These are phyloP conservation scores for Trichoderma koningiopsis DNA, from an alignment of 2,329 filamentous ascomycete species.

Conservation along the genomic window DNA sequence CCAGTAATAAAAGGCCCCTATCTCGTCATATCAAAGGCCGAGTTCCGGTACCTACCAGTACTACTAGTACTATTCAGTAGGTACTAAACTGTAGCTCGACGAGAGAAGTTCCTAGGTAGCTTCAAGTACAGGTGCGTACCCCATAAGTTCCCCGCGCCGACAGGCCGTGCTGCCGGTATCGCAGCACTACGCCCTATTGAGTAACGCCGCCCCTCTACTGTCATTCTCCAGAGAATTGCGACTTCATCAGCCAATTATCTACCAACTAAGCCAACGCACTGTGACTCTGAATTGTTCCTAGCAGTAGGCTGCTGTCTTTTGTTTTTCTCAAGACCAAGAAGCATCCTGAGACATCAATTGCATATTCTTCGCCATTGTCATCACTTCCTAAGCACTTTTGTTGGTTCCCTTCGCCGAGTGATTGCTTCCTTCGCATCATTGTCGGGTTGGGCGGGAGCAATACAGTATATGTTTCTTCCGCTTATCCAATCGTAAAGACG, in stretches of 20 bases:
- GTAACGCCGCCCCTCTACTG: slow-evolving; percentile 17
- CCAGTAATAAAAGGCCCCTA: neutral
- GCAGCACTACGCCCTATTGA: slow-evolving; percentile 8
- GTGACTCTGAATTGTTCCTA: neutral
- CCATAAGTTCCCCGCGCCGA: neutral
- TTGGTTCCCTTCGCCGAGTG: neutral
- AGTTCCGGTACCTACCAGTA: neutral
- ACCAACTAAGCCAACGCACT: neutral
- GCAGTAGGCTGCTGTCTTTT: neutral
- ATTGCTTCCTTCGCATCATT: neutral
- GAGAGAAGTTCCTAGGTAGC: neutral
- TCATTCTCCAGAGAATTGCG: slow-evolving; percentile 19
- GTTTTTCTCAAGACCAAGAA: neutral
- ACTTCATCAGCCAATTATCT: slow-evolving; percentile 13
- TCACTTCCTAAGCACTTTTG: neutral
- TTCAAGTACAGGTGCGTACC: neutral
- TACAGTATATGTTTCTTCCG: slow-evolving; percentile 7
- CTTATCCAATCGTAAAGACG: neutral
- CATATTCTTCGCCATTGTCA: neutral
- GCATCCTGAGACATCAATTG: neutral
- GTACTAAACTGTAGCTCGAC: neutral
- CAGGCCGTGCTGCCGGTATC: slow-evolving; percentile 13
- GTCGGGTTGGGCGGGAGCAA: slow-evolving; percentile 7
- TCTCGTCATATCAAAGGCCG: neutral
- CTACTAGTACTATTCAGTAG: neutral